Base-by-base conservation (phyloP, 148 eudicot genomes). In the Amaranthus palmeri region DNA sequence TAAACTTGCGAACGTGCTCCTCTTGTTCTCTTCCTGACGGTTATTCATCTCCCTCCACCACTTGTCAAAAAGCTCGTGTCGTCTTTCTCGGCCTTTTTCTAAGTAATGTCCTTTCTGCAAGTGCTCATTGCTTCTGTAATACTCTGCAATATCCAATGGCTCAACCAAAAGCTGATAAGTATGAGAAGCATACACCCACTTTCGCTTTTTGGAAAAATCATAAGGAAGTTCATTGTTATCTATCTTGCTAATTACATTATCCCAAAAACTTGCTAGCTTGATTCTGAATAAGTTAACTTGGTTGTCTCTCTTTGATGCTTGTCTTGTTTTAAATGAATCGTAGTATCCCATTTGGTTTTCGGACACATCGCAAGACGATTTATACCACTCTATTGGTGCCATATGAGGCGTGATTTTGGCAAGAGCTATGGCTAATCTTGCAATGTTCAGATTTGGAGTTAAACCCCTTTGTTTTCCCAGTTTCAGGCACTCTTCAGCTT, bases 111-210 rank as follows among this genome's bases (percentile, higher is more conserved):
- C 98, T 58, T 79, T 83, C 67, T 4, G 78, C 55, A 61, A 55
- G 57, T 90, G 92, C 76, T 63, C 80, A 8, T 89, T 85, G 3
- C 77, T 81, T 57, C 92, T 76, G 74, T 93, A 93, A 63, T 93
- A 93, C 68, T 93, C 98, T 8, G 98, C 98, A 9, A 93, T 93
- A 76, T 93, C 98, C 17, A 93, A 68, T 2, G 98, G 98, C 86
- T 93, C 98, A 0, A 93, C 95, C 14, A 93, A 80, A 67, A 93
- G 92, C 70, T 86, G 91, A 73, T 93, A 93, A 74, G 75, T 87
- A 12, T 86, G 96, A 4, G 98, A 71, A 10, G 87, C 92, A 13
- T 90, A 81, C 9, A 93, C 92, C 81, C 86, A 93, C 66, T 91
- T 93, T 0, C 60, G 61, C 11, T 86, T 67, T 79, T 78, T 90